These are phyloP conservation scores for Solanum pennellii DNA, from an alignment of 257 asterid species.

Conservation along the genomic window DNA sequence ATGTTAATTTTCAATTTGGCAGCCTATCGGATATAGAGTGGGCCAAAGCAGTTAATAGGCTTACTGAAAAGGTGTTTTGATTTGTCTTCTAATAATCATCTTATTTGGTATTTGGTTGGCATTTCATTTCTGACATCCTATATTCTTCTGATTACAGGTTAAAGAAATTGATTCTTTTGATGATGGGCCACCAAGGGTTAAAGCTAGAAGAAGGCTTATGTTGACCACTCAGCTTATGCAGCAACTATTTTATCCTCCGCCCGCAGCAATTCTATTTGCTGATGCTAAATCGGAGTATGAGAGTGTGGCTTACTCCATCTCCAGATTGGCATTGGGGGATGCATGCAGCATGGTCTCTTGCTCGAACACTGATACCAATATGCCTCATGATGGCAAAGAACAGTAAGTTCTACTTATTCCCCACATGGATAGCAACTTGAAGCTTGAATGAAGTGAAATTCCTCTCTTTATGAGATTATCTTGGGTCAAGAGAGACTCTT, in stretches of 20 bases:
- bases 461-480: neutral
- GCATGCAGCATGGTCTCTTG: conserved; percentile 45
- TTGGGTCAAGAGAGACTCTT: neutral
- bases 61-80: conserved; percentile 45
- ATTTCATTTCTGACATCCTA: neutral
- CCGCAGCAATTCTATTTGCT: conserved; percentile 38
- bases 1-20: conserved; percentile 15
- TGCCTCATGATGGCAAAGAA: conserved; percentile 16
- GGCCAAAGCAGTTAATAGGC: conserved; percentile 50
- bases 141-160: conserved; percentile 29
- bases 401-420: conserved; percentile 26
- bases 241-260: conserved; percentile 58
- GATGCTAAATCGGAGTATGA: conserved; percentile 38
- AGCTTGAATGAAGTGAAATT: neutral
- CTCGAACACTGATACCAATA: conserved; percentile 14
- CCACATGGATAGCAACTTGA: neutral
- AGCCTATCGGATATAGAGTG: conserved; percentile 57
- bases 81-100: neutral
- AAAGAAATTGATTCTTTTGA: conserved; percentile 45
- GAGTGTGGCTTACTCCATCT: conserved; percentile 37
- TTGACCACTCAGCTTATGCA: conserved; percentile 80
- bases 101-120: neutral
- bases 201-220: conserved; percentile 62
- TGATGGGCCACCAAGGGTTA: conserved; percentile 36
- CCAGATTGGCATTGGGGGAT: conserved; percentile 65